Evolutionary conservation across 2,329 filamentous ascomycete genomes (phyloP).

Genomic region (Talaromyces funiculosus): DNA sequence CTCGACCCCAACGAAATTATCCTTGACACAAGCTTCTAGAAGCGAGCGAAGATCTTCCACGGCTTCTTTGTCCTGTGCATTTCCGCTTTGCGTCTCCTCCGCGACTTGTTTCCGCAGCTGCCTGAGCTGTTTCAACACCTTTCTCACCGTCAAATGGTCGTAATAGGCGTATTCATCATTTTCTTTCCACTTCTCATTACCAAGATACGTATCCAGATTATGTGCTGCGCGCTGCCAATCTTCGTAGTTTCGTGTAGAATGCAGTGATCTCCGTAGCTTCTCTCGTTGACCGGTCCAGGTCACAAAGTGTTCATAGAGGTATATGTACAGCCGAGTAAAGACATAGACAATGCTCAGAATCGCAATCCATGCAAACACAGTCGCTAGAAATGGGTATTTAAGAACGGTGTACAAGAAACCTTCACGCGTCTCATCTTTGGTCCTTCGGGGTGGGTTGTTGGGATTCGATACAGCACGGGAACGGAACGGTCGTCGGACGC

Average conservation of each 20-base stretch:
- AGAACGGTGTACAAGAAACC: slow-evolving; percentile 82
- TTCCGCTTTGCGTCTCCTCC: slow-evolving; percentile 27
- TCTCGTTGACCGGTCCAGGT: slow-evolving; percentile 81
- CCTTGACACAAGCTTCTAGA: slow-evolving; percentile 89
- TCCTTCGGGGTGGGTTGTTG: slow-evolving; percentile 39
- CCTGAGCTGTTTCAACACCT: slow-evolving; percentile 69
- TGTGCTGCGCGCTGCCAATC: slow-evolving; percentile 80
- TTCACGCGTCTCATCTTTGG: slow-evolving; percentile 88
- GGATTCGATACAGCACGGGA: slow-evolving; percentile 35
- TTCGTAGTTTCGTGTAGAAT: slow-evolving; percentile 65
- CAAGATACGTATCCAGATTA: slow-evolving; percentile 72
- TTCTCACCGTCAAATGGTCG: slow-evolving; percentile 74
- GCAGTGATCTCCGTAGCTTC: slow-evolving; percentile 63
- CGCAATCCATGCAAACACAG: slow-evolving; percentile 74
- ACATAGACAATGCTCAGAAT: slow-evolving; percentile 70
- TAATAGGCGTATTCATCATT: slow-evolving; percentile 67
- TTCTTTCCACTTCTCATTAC: slow-evolving; percentile 55
- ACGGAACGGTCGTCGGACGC: slow-evolving; percentile 47
- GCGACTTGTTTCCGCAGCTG: slow-evolving; percentile 38
- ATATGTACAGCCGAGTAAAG: slow-evolving; percentile 81
- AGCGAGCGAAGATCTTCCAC: slow-evolving; percentile 68
- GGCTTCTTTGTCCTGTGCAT: slow-evolving; percentile 16
- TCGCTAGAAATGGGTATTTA: slow-evolving; percentile 84
- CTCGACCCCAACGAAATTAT: slow-evolving; percentile 93
- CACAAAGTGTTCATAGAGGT: slow-evolving; percentile 82